phyloP scores from a whole-genome alignment of 805 yeast species.

The Monosporozyma aquatica region DNA sequence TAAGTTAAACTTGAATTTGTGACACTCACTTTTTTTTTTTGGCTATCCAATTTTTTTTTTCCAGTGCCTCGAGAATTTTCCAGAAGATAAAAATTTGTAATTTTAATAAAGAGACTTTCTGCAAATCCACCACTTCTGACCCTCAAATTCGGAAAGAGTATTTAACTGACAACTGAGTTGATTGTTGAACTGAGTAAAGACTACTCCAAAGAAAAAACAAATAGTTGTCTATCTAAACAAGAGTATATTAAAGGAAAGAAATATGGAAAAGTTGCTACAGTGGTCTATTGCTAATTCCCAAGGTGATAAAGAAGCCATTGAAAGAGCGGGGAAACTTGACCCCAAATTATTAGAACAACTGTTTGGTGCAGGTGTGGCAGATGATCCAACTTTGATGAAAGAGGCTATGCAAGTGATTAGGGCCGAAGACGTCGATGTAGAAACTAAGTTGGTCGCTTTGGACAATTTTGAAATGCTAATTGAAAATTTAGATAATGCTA shows the following conservation, averaged over 20 bases:
- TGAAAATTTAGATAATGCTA: conserved; percentile 91
- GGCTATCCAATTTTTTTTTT: background rate
- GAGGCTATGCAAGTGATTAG: conserved; percentile 56
- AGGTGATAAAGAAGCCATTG: conserved; percentile 60
- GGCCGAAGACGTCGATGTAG: conserved; percentile 50
- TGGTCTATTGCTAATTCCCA: conserved; percentile 84
- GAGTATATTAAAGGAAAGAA: conserved; percentile 1
- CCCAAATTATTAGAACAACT: conserved; percentile 71
- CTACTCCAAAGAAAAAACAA: no score
- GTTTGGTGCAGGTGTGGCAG: conserved; percentile 64
- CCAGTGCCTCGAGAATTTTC: conserved; percentile 2
- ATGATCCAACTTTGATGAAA: conserved; percentile 83
- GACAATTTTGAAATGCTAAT: conserved; percentile 91
- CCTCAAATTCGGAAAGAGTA: no score
- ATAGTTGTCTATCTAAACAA: no score
- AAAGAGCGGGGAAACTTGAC: conserved; percentile 60
- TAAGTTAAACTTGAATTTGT: background rate
- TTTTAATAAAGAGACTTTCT: background rate
- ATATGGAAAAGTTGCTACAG: conserved; percentile 81
- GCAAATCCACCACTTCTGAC: no score
- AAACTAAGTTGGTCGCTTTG: conserved; percentile 62
- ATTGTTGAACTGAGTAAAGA: no score
- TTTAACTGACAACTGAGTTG: no score
- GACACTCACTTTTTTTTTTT: background rate
- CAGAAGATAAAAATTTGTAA: conserved; percentile 1